Percentiles rank a stretch among this genome's conserved stretches.
These are phyloP conservation scores for Escovopsis weberi DNA, from an alignment of 2,329 filamentous ascomycete species.

Conservation along the genomic window DNA sequence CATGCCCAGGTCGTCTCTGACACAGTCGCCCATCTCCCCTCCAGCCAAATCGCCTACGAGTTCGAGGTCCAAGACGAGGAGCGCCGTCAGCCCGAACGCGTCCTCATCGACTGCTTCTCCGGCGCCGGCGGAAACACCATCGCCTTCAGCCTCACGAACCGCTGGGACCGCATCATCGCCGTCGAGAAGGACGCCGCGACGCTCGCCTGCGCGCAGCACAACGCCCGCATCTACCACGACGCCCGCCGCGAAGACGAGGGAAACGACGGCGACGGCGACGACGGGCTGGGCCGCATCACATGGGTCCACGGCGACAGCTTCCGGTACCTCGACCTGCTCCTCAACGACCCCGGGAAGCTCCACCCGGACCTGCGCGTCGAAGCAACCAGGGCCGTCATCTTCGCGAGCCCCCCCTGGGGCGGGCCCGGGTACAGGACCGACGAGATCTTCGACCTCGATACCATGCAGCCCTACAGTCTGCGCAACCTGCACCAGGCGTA, in stretches of 20 bases:
- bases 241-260: too few relatives aligned
- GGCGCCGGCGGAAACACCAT: slow-evolving; percentile 91
- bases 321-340: slow-evolving; percentile 42
- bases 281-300: slow-evolving; percentile 49
- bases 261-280: too few relatives aligned
- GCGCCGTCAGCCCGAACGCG: slow-evolving; percentile 39
- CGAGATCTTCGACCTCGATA: slow-evolving; percentile 65
- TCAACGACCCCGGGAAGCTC: slow-evolving; percentile 21
- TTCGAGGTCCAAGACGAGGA: slow-evolving; percentile 41
- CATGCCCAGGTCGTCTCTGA: neutral
- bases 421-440: slow-evolving; percentile 40
- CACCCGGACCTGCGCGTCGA: slow-evolving; percentile 27
- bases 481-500: slow-evolving; percentile 48
- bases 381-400: slow-evolving; percentile 29
- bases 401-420: slow-evolving; percentile 47
- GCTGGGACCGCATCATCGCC: slow-evolving; percentile 74
- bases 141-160: slow-evolving; percentile 69
- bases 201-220: slow-evolving; percentile 82
- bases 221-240: slow-evolving; percentile 75
- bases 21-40: neutral
- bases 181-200: slow-evolving; percentile 73
- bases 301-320: slow-evolving; percentile 88
- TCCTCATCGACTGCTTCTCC: slow-evolving; percentile 77
- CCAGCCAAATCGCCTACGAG: slow-evolving; percentile 60
- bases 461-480: slow-evolving; percentile 80